Conservation (phyloP, 306 rosid species). For the Quercus variabilis region DNA sequence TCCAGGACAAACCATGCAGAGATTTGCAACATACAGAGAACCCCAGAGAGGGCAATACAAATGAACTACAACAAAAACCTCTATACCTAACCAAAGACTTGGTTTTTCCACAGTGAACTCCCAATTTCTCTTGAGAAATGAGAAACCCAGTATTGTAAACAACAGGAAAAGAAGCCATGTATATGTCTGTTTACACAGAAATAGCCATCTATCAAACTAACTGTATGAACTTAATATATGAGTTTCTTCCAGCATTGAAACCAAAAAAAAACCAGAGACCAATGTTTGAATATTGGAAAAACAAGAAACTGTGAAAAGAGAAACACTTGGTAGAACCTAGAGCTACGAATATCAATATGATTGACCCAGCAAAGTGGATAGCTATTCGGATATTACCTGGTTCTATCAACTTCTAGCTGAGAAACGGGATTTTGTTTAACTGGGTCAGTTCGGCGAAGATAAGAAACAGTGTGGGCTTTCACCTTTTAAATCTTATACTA, state of each 20-base stretch:
- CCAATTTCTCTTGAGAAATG: constrained; percentile 23
- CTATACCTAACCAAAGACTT: constrained; percentile 42
- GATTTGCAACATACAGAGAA: constrained; percentile 26
- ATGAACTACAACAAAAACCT: constrained; percentile 37
- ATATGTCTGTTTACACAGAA: constrained; percentile 24
- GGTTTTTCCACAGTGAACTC: constrained; percentile 27
- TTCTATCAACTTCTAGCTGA: not conserved
- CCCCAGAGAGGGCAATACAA: constrained; percentile 32
- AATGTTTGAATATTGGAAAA: constrained; percentile 16
- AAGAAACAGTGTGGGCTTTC: not conserved
- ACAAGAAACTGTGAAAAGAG: not conserved
- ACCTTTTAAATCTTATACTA: not conserved
- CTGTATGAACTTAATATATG: constrained; percentile 17
- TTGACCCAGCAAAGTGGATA: constrained; percentile 8
- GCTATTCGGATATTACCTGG: constrained; percentile 27
- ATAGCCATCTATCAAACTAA: constrained; percentile 17
- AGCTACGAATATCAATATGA: not conserved
- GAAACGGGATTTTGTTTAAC: not conserved
- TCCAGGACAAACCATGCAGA: constrained; percentile 36
- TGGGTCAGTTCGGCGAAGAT: not conserved
- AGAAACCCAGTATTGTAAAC: constrained; percentile 49
- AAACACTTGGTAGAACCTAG: constrained; percentile 4
- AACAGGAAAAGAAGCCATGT: constrained; percentile 71
- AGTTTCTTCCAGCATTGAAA: not conserved
- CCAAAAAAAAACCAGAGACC: not conserved